Percentiles rank a stretch among this genome's conserved stretches.
Evolutionary conservation across 139 green algal species (phyloP).

Genomic region (Limnomonas spitsbergensis): DNA sequence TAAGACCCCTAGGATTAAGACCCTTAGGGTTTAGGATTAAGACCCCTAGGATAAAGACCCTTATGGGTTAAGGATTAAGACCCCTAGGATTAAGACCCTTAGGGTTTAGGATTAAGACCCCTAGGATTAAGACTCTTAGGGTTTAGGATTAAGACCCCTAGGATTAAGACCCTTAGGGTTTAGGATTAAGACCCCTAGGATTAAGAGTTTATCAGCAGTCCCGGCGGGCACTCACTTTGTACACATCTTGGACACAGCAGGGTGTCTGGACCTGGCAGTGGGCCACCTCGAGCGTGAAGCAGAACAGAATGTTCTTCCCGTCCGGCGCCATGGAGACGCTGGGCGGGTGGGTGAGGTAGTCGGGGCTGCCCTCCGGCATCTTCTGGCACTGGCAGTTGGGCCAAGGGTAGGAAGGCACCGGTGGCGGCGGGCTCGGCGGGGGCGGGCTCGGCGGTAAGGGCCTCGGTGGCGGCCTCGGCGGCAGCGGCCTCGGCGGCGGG

Average conservation of each 20-base stretch:
- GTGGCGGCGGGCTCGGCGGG: not conserved
- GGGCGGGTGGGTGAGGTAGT: not conserved
- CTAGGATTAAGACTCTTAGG: too few relatives aligned
- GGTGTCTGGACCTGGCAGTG: not conserved
- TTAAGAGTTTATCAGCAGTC: too few relatives aligned
- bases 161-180: too few relatives aligned
- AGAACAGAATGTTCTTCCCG: slow-evolving; percentile 9
- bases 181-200: too few relatives aligned
- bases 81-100: too few relatives aligned
- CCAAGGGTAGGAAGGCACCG: not conserved
- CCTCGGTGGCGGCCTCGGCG: not conserved
- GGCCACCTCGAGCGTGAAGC: not conserved
- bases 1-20: too few relatives aligned
- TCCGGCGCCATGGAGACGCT: not conserved
- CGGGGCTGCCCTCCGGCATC: not conserved
- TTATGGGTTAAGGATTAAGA: too few relatives aligned
- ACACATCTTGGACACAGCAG: not conserved
- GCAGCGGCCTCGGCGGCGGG: not conserved
- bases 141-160: too few relatives aligned
- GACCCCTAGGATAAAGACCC: too few relatives aligned
- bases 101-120: too few relatives aligned
- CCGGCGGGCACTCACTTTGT: slow-evolving; percentile 10
- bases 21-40: too few relatives aligned
- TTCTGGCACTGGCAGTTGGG: slow-evolving; percentile 6
- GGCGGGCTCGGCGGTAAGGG: not conserved